phyloP scores from a whole-genome alignment of 306 rosid genomes.

The Elaeagnus macrophylla region DNA sequence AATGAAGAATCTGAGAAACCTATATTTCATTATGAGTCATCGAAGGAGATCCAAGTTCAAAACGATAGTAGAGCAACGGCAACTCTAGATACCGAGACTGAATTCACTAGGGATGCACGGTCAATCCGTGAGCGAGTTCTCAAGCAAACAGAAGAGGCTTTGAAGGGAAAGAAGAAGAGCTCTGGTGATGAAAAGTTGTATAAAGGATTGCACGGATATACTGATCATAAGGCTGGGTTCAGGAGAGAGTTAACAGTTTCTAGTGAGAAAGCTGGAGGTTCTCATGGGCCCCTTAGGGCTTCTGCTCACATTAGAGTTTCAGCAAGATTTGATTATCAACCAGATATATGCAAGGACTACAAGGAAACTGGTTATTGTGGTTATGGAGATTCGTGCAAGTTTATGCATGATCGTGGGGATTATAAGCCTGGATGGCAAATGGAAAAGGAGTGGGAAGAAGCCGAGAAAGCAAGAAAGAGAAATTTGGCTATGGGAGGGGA shows the following conservation, averaged over 20 bases:
- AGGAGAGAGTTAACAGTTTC: conserved; percentile 73
- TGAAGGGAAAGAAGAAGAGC: conserved; percentile 40
- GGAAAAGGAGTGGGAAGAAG: conserved; percentile 94
- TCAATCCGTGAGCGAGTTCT: conserved; percentile 73
- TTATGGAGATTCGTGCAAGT: conserved; percentile 74
- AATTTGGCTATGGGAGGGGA: conserved; percentile 49
- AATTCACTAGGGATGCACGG: conserved; percentile 62
- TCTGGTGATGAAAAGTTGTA: conserved; percentile 47
- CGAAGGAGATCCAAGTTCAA: conserved; percentile 71
- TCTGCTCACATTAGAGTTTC: conserved; percentile 83
- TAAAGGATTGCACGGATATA: conserved; percentile 60
- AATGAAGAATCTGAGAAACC: conserved; percentile 17
- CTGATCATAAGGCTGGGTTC: conserved; percentile 73
- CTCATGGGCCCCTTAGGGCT: conserved; percentile 90
- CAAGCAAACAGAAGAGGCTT: conserved; percentile 50
- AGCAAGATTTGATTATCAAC: conserved; percentile 83
- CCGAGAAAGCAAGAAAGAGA: conserved; percentile 72
- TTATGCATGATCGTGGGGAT: conserved; percentile 95
- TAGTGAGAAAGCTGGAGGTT: conserved; percentile 76
- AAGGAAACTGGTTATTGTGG: conserved; percentile 87
- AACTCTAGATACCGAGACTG: conserved; percentile 75
- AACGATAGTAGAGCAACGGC: conserved; percentile 77
- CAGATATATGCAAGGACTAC: conserved; percentile 82
- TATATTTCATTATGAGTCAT: conserved; percentile 44
- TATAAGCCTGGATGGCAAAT: conserved; percentile 87